Evolutionary conservation across 2,329 filamentous ascomycete genomes (phyloP), one percentile per base, ranked within the genome.

Genomic region (Raffaelea deltoideospora): DNA sequence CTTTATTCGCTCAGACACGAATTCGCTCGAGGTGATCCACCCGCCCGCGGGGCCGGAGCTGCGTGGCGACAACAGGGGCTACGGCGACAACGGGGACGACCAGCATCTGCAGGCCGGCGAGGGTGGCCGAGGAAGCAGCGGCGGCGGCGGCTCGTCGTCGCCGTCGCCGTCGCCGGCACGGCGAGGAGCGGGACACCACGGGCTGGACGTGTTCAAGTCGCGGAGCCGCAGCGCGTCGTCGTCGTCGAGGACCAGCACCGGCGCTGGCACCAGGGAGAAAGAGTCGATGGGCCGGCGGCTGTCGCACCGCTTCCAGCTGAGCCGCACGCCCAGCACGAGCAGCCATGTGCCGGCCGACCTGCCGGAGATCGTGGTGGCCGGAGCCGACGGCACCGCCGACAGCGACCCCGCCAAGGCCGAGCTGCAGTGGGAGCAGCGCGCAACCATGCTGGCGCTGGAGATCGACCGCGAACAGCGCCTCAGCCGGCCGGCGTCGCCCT

Each of bases 341-440:
- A 70, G 76, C 19, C 79, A 83, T 55, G 70, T 96, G 27, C 88
- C 90, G 2, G 58, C 69, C 37, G 71, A 93, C 58, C 67, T 96
- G 36, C 87, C 87, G 18, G 77, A 78, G 43, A 84, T 94, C 39
- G 60, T 66, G 35, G 52, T 50, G 53, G 59, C 46, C 54, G 55
- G 60, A 45, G 23, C 10, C 18, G 17, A n/a, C 33, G 17, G 15
- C 27, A 15, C 4, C 17, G 5, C 8, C 17, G 33, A 26, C 5
- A 20, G 10, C 27, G 11, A 59, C 32, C 11, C 11, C 8, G 26
- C 29, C 15, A 27, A 28, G 31, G 51, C 54, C 42, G 81, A 92
- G 63, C 73, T 74, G 41, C 71, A 80, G 58, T 98, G 90, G 90
- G 90, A 96, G 66, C 79, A 82, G 61, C 70, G 88, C 41, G 90